Evolutionary conservation across 768 basidiomycete genomes (phyloP).

Genomic region (Psilocybe cyanescens): DNA sequence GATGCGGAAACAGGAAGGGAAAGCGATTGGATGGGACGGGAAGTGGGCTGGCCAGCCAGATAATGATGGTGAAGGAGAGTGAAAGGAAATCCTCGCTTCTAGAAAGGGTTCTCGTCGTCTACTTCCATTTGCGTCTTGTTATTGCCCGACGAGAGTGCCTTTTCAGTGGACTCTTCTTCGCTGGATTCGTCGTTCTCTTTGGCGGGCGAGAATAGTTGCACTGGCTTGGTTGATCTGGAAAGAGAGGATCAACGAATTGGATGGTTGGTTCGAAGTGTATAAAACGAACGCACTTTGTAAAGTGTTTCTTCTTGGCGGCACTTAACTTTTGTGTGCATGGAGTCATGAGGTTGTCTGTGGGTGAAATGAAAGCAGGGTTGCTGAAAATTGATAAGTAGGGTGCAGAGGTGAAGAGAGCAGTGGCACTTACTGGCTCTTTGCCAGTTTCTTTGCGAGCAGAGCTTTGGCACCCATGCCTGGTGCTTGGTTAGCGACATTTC

Average conservation of each 20-base stretch:
- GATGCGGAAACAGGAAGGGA: slow-evolving; percentile 2
- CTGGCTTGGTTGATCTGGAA: slow-evolving; percentile 62
- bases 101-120: slow-evolving; percentile 80
- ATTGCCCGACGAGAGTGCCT: slow-evolving; percentile 24
- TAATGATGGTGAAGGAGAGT: slow-evolving; percentile 9
- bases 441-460: slow-evolving; percentile 91
- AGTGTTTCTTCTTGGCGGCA: slow-evolving; percentile 92
- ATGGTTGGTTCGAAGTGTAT: neutral
- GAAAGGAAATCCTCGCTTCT: slow-evolving; percentile 17
- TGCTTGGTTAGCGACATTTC: slow-evolving; percentile 61
- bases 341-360: slow-evolving; percentile 94
- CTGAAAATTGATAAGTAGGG: slow-evolving; percentile 39
- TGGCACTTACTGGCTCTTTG: slow-evolving; percentile 76
- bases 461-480: slow-evolving; percentile 89
- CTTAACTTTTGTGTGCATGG: slow-evolving; percentile 92
- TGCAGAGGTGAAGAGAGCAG: neutral
- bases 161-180: slow-evolving; percentile 31
- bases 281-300: slow-evolving; percentile 70
- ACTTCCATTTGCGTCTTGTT: slow-evolving; percentile 35
- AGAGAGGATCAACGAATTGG: neutral
- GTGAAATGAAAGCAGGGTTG: slow-evolving; percentile 88
- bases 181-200: slow-evolving; percentile 45
- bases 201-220: slow-evolving; percentile 58
- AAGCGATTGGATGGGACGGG: too few relatives aligned
- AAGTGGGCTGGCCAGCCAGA: slow-evolving; percentile 10